Conservation (phyloP, 1,284 basidiomycete genomes). For the Pseudozyma pruni region DNA sequence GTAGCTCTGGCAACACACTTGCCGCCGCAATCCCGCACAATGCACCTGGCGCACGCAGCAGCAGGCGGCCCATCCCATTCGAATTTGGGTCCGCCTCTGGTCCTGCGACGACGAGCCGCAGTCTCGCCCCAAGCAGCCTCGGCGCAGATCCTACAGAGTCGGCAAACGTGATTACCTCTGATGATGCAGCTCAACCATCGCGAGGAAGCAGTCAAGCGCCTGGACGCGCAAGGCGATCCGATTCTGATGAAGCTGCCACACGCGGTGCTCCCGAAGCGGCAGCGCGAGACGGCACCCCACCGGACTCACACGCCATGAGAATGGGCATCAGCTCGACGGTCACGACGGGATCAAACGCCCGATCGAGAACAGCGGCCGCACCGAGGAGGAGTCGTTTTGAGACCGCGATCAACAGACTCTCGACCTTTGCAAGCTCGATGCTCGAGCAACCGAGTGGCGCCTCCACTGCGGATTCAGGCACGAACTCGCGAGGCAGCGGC, state of each 20-base stretch:
- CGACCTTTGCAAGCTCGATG: constrained; percentile 60
- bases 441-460: constrained; percentile 42
- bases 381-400: constrained; percentile 40
- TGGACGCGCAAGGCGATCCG: background rate
- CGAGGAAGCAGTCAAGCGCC: background rate
- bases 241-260: background rate
- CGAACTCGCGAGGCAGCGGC: constrained; percentile 1
- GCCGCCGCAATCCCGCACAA: constrained; percentile 2
- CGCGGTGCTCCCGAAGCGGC: background rate
- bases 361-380: background rate
- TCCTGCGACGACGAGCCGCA: background rate
- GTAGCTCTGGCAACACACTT: background rate
- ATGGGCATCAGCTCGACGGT: constrained; percentile 18
- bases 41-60: constrained; percentile 4
- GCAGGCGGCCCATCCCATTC: constrained; percentile 26
- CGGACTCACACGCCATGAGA: constrained; percentile 5
- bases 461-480: background rate
- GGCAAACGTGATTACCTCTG: background rate
- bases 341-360: constrained; percentile 3
- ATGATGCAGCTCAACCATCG: constrained; percentile 3
- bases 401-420: constrained; percentile 58
- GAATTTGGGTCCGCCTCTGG: constrained; percentile 7
- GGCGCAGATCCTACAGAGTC: background rate
- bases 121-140: background rate
- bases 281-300: background rate